Conservation (phyloP, 768 basidiomycete genomes). For the Trametopsis cervina region DNA sequence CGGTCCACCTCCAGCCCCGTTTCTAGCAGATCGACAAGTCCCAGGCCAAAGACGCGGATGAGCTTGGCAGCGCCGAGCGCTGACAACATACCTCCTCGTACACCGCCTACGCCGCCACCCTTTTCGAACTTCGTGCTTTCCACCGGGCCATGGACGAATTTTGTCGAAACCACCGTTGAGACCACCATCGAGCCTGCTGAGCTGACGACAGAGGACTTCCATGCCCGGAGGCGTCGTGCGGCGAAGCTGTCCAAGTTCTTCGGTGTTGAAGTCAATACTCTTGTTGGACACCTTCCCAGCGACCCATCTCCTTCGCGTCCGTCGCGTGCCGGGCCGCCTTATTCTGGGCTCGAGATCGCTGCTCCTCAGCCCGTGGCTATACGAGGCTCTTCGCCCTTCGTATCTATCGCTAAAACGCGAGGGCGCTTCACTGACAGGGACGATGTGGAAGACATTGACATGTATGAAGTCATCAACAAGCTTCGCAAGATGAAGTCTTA, state of each 20-base stretch:
- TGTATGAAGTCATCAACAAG: conserved; percentile 12
- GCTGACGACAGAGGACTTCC: conserved; percentile 8
- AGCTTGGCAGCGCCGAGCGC: background rate
- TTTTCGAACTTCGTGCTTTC: conserved; percentile 1
- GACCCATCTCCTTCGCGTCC: background rate
- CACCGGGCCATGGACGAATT: background rate
- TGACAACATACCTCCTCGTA: background rate
- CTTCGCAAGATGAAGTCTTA: conserved; percentile 10
- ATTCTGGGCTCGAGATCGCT: background rate
- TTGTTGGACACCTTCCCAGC: conserved; percentile 25
- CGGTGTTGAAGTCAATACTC: conserved; percentile 43
- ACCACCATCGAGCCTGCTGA: conserved; percentile 2
- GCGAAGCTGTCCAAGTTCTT: conserved; percentile 53
- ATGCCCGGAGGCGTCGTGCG: conserved; percentile 9
- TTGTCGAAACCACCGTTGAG: background rate
- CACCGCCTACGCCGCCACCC: conserved; percentile 9
- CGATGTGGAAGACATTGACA: conserved; percentile 11
- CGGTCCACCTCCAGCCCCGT: background rate
- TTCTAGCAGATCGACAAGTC: background rate
- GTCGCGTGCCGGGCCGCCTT: background rate
- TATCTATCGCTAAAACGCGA: conserved; percentile 6
- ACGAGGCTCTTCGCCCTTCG: background rate
- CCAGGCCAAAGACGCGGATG: background rate
- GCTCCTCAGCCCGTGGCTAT: background rate
- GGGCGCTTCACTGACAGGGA: conserved; percentile 1